phyloP scores from a whole-genome alignment of 345 rosid species.

The Aethionema arabicum region DNA sequence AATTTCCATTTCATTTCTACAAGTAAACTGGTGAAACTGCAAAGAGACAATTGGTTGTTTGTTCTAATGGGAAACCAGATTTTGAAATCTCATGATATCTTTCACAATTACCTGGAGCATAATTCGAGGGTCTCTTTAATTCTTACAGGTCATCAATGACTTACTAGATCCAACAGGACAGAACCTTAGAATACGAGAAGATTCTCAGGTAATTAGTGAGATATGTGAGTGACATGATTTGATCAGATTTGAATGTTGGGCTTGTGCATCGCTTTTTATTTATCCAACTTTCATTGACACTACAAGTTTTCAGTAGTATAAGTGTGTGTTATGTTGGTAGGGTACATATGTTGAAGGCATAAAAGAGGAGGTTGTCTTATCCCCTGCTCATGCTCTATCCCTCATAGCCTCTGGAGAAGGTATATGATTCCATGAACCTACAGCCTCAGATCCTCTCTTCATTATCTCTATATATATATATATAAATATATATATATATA shows the following conservation, averaged over 20 bases:
- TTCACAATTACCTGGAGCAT: slow-evolving; percentile 5
- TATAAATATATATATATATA: background rate
- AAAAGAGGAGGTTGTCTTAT: slow-evolving; percentile 93
- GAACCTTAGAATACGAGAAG: slow-evolving; percentile 90
- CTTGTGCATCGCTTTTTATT: slow-evolving; percentile 15
- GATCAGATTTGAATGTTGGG: slow-evolving; percentile 9
- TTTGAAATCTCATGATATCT: slow-evolving; percentile 12
- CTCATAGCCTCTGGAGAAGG: slow-evolving; percentile 98
- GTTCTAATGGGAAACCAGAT: background rate
- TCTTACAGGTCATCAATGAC: slow-evolving; percentile 81
- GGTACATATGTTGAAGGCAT: slow-evolving; percentile 92
- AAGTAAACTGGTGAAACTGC: slow-evolving; percentile 15
- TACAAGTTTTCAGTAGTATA: slow-evolving; percentile 20
- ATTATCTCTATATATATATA: background rate
- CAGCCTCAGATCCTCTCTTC: slow-evolving; percentile 1
- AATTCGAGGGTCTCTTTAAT: slow-evolving; percentile 15
- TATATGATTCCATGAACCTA: slow-evolving; percentile 30
- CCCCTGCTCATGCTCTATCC: slow-evolving; percentile 97
- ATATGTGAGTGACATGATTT: slow-evolving; percentile 7
- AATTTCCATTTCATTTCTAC: slow-evolving; percentile 6
- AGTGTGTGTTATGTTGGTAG: slow-evolving; percentile 45
- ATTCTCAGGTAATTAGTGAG: slow-evolving; percentile 60
- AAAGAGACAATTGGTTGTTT: slow-evolving; percentile 13
- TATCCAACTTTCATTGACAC: slow-evolving; percentile 22
- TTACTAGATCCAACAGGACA: slow-evolving; percentile 86